These are phyloP conservation scores for Blastobotrys proliferans DNA, from an alignment of 1,139 yeast genomes.

Conservation along the genomic window DNA sequence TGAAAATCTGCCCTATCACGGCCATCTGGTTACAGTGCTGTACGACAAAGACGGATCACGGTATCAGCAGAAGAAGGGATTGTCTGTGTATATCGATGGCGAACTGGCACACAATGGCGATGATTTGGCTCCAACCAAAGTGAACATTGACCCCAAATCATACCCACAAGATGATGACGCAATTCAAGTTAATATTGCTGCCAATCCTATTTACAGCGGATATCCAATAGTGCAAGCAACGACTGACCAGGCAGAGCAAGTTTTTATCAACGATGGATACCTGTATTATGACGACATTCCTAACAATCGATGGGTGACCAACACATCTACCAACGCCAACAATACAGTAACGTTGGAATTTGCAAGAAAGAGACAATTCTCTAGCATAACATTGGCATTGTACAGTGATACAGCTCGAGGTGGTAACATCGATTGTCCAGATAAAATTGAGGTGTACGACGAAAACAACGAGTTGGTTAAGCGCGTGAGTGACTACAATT, in stretches of 20 bases:
- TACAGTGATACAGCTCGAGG: not conserved
- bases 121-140: not conserved
- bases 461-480: not conserved
- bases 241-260: not conserved
- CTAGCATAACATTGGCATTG: not conserved
- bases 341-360: not conserved
- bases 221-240: slow-evolving; percentile 1
- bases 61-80: not conserved
- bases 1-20: slow-evolving; percentile 4
- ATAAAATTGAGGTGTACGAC: not conserved
- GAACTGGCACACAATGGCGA: not conserved
- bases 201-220: not conserved
- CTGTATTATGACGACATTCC: not conserved
- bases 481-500: not conserved
- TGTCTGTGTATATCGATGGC: slow-evolving; percentile 1
- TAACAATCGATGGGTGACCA: not conserved
- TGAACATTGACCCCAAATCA: not conserved
- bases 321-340: too few relatives aligned
- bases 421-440: slow-evolving; percentile 5
- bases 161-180: not conserved
- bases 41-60: slow-evolving; percentile 1
- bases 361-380: not conserved
- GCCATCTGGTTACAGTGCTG: not conserved
- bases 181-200: not conserved
- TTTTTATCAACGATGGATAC: not conserved